Evolutionary conservation across 495 filamentous ascomycete species (phyloP), one percentile per base, ranked within the genome.

Genomic region (Neurospora sublineolata): DNA sequence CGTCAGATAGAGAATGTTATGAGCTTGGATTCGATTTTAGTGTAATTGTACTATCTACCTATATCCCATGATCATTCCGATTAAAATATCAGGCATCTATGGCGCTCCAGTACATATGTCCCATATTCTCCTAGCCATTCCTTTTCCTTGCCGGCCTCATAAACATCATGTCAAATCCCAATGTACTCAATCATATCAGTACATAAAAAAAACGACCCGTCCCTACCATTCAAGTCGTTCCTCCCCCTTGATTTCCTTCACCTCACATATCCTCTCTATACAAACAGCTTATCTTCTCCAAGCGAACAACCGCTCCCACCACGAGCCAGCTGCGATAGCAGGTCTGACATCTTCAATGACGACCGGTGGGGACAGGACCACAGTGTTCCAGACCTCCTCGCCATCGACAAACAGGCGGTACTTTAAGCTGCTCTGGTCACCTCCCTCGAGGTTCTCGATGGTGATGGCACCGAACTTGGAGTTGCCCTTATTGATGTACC

Each of bases 401-500:
- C 92, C 93, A 78, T 97, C 91, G 6, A 97, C 85, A 77, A 90
- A 96, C 3, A 96, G 80, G n/a, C 90, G 85, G 76, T 96, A 97
- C 64, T 89, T 91, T 37, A 97, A 79, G 30, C 91, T 86, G 71
- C 87, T 85, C 74, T 89, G 86, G 69, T 85, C 83, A 33, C 82
- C 82, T 11, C 83, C 81, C n/a, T 87, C 85, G 37, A 84, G 82
- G 44, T 88, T 88, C 70, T 89, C 87, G 64, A 99, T 93, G 37
- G 93, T 91, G n/a, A 99, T 85, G 1, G 91, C 89, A 1, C 94
- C 94, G 76, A 97, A 94, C 79, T 99, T 99, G 68, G 87, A 91
- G 77, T 96, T 95, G 1, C 95, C 95, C 76, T 89, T 87, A 0
- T 95, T 91, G 36, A 93, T 87, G 74, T 97, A 96, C 76, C 89